Evolutionary conservation across 495 filamentous ascomycete species (phyloP), one percentile per base, ranked within the genome.

Genomic region (Penicillium egyptiacum): DNA sequence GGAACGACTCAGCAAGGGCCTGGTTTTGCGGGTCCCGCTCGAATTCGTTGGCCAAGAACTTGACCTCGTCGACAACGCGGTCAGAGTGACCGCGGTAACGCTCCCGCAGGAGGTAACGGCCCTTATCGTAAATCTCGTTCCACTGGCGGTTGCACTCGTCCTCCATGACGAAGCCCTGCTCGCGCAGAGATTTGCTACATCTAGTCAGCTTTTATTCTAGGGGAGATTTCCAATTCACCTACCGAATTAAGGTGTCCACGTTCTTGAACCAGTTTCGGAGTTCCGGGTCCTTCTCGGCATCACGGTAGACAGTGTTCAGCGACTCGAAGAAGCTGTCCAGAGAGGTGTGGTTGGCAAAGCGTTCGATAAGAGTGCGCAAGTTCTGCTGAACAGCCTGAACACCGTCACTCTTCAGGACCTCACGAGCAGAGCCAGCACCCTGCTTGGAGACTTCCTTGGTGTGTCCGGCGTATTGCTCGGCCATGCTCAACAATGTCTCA

Each of bases 281-380:
- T 63, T 96, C 90, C 0, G 90, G 88, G 60, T 98, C 94, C 19
- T 79, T 80, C 62, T 98, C 92, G 7, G 94, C 90, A 76, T 97
- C 92, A n/a, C 79, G 73, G 74, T 98, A 98, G 59, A 98, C 86
- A 53, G 79, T 81, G 65, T 95, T 88, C 69, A 98, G 86, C 2
- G 93, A 85, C 43, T 88, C 88, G 70, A 95, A 88, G 35, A 98
- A 72, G 69, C 95, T 90, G 58, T 95, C 88, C 39, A 83, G 79
- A 2, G 91, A 96, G 8, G 94, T 98, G 69, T 85, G 86, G 73
- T 98, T 98, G 67, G 94, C 94, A 61, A 97, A 98, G 45, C 94
- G 87, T 78, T 98, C 95, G 58, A 98, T 85, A 19, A 98, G 80
- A 14, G 83, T 88, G 79, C 86, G 91, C 50, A 98, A 79, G 64